Evolutionary conservation across 305 asterid genomes (phyloP).

Genomic region (Andrographis paniculata): DNA sequence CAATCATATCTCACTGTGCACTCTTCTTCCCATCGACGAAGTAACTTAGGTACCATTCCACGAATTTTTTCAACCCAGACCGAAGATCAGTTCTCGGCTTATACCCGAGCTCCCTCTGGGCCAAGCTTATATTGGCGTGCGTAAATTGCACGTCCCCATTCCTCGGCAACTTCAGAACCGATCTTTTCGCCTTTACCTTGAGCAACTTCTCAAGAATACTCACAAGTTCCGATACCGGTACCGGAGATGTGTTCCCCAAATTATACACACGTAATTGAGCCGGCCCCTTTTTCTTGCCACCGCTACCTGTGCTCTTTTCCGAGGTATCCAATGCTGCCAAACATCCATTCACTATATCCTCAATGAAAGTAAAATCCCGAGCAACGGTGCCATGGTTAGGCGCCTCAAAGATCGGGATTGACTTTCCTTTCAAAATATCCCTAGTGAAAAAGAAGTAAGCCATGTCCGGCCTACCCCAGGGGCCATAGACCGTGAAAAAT

Average conservation of each 20-base stretch:
- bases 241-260: constrained; percentile 65
- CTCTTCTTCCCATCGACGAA: constrained; percentile 37
- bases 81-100: constrained; percentile 44
- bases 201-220: constrained; percentile 62
- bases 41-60: constrained; percentile 45
- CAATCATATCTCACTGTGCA: constrained; percentile 44
- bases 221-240: constrained; percentile 56
- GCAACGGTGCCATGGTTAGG: constrained; percentile 54
- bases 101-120: constrained; percentile 42
- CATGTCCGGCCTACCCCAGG: constrained; percentile 80
- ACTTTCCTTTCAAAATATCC: constrained; percentile 54
- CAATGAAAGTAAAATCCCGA: constrained; percentile 64
- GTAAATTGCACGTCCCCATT: constrained; percentile 56
- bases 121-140: constrained; percentile 50
- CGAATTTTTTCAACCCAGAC: constrained; percentile 47
- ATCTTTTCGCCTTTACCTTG: constrained; percentile 48
- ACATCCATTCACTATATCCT: constrained; percentile 63
- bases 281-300: constrained; percentile 60
- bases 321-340: constrained; percentile 57
- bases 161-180: constrained; percentile 46
- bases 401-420: constrained; percentile 49
- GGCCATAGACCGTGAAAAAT: constrained; percentile 68
- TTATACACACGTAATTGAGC: constrained; percentile 55
- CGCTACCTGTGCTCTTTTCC: constrained; percentile 65
- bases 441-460: constrained; percentile 56